phyloP scores from a whole-genome alignment of 1,284 basidiomycete species.

The Grifola frondosa region DNA sequence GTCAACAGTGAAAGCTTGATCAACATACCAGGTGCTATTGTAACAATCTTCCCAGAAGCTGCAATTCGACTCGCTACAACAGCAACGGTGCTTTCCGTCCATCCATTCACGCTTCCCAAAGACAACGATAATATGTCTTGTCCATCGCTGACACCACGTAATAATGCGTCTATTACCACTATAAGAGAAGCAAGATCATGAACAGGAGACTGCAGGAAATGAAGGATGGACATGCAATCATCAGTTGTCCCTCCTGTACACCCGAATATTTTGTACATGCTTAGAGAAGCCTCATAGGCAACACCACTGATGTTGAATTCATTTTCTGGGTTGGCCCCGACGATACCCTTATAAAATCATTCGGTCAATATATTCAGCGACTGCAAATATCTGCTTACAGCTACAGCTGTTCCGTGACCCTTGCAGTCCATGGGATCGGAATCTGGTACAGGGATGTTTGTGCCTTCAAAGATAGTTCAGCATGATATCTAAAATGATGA shows the following conservation, averaged over 20 bases:
- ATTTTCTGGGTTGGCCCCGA: conserved; percentile 58
- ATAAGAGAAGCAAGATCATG: neutral
- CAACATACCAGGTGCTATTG: conserved; percentile 44
- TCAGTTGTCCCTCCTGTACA: conserved; percentile 45
- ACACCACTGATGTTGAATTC: conserved; percentile 56
- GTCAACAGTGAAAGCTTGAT: neutral
- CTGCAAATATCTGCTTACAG: conserved; percentile 37
- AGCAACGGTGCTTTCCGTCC: conserved; percentile 51
- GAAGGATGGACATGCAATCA: conserved; percentile 37
- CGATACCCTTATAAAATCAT: conserved; percentile 47
- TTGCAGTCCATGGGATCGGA: conserved; percentile 48
- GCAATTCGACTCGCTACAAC: conserved; percentile 59
- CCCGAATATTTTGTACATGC: conserved; percentile 50
- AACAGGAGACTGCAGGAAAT: too few relatives aligned
- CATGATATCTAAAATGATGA: neutral
- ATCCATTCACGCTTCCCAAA: conserved; percentile 58
- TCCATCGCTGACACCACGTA: conserved; percentile 46
- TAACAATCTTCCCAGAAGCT: conserved; percentile 50
- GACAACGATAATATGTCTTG: conserved; percentile 65
- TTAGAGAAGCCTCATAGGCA: conserved; percentile 45
- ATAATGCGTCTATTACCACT: conserved; percentile 52
- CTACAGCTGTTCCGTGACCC: conserved; percentile 64
- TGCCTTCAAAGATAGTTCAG: conserved; percentile 26
- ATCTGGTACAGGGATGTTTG: conserved; percentile 47
- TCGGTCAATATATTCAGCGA: neutral